A percentile compares a stretch with the other conserved stretches of the same genome.
Conservation (phyloP, 2,329 filamentous ascomycete species). For the Penicillium sp. region DNA sequence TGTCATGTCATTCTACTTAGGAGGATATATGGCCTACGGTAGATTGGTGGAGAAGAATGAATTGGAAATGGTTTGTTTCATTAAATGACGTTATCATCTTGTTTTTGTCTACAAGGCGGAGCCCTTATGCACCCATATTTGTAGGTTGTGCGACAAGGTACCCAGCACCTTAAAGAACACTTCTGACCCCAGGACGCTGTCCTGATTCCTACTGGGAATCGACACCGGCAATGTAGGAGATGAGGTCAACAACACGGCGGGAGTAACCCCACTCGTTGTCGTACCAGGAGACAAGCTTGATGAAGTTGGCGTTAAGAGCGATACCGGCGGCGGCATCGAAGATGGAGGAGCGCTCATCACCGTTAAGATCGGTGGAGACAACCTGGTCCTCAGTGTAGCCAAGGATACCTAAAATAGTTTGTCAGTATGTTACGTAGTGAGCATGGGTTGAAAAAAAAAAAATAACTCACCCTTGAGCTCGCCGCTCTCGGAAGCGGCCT, state of each 20-base stretch:
- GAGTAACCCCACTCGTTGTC: slow-evolving; percentile 99
- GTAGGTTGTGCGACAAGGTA: slow-evolving; percentile 7
- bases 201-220: slow-evolving; percentile 54
- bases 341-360: slow-evolving; percentile 92
- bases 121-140: background rate
- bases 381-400: slow-evolving; percentile 96
- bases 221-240: slow-evolving; percentile 73
- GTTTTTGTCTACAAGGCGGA: slow-evolving; percentile 19
- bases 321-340: slow-evolving; percentile 99
- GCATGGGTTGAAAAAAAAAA: background rate
- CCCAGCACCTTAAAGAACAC: slow-evolving; percentile 34
- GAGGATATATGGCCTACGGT: background rate
- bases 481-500: slow-evolving; percentile 74
- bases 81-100: slow-evolving; percentile 29
- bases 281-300: slow-evolving; percentile 98
- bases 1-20: background rate
- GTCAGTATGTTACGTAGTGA: background rate
- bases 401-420: slow-evolving; percentile 60
- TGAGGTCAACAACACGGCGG: slow-evolving; percentile 84
- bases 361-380: slow-evolving; percentile 91
- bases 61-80: slow-evolving; percentile 28
- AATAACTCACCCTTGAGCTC: slow-evolving; percentile 64
- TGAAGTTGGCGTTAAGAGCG: slow-evolving; percentile 95
- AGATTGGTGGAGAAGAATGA: slow-evolving; percentile 2
- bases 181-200: slow-evolving; percentile 33